Evolutionary conservation across 768 basidiomycete genomes (phyloP).

Genomic region (Pisolithus albus): DNA sequence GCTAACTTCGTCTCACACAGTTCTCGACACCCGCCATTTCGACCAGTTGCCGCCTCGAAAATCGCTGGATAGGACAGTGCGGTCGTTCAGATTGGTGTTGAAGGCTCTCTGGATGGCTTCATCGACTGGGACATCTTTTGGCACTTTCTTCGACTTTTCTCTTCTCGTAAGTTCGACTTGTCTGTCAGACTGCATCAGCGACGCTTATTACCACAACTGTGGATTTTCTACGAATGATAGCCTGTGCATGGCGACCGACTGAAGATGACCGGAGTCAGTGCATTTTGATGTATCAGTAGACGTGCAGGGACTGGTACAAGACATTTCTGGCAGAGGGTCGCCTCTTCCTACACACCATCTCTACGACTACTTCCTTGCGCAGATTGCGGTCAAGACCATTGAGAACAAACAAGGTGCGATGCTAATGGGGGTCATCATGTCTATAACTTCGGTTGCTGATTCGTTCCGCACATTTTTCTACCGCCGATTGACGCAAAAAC

Average conservation of each 20-base stretch:
- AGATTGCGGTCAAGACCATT: slow-evolving; percentile 97
- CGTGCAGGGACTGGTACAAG: slow-evolving; percentile 97
- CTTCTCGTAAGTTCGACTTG: too few species aligned
- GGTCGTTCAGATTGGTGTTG: neutral
- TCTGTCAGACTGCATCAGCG: too few species aligned
- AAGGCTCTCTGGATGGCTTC: too few species aligned
- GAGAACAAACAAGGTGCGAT: slow-evolving; percentile 98
- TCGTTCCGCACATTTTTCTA: slow-evolving; percentile 97
- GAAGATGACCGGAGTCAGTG: slow-evolving; percentile 90
- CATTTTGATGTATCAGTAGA: slow-evolving; percentile 96
- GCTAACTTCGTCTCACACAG: neutral
- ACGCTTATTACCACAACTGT: too few species aligned
- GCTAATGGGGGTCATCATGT: slow-evolving; percentile 37
- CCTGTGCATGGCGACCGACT: slow-evolving; percentile 86
- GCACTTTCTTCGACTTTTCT: too few species aligned
- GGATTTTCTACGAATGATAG: slow-evolving; percentile 99
- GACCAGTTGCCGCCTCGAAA: neutral
- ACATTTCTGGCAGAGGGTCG: slow-evolving; percentile 96
- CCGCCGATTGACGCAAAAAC: slow-evolving; percentile 94
- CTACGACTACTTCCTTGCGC: slow-evolving; percentile 96
- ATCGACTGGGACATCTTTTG: too few species aligned
- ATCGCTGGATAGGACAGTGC: neutral
- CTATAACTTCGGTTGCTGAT: neutral
- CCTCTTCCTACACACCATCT: slow-evolving; percentile 84
- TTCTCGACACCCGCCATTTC: neutral